phyloP scores from a whole-genome alignment of 2,329 filamentous ascomycete species.

The Lizonia empirigonia region DNA sequence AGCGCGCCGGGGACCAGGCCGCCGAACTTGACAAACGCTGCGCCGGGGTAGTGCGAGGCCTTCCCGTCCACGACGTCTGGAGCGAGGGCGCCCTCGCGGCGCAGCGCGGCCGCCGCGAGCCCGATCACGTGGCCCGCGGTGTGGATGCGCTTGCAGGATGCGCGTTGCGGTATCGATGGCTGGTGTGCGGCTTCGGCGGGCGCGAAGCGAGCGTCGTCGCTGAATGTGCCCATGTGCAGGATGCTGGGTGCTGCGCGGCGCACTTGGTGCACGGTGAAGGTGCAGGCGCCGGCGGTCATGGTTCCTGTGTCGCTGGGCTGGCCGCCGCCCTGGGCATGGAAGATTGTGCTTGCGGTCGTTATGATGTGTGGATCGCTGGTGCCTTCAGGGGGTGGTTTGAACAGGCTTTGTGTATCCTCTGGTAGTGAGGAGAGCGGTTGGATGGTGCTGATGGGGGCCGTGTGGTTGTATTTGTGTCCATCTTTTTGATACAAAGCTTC shows the following conservation, averaged over 20 bases:
- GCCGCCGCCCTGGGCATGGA: slow-evolving; percentile 76
- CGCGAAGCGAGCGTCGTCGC: not conserved
- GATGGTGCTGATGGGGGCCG: slow-evolving; percentile 55
- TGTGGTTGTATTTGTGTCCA: slow-evolving; percentile 50
- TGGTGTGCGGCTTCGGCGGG: slow-evolving; percentile 49
- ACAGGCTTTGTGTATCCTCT: slow-evolving; percentile 59
- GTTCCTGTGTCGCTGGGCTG: slow-evolving; percentile 71
- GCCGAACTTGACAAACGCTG: slow-evolving; percentile 68
- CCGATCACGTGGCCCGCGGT: slow-evolving; percentile 77
- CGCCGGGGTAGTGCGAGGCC: slow-evolving; percentile 72
- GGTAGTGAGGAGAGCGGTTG: slow-evolving; percentile 58
- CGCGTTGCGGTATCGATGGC: slow-evolving; percentile 66
- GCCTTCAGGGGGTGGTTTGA: slow-evolving; percentile 60
- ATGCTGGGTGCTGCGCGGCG: slow-evolving; percentile 63
- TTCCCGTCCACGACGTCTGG: slow-evolving; percentile 67
- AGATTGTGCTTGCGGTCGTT: slow-evolving; percentile 70
- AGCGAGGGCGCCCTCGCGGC: slow-evolving; percentile 51
- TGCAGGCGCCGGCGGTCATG: slow-evolving; percentile 59
- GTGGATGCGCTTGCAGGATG: slow-evolving; percentile 67
- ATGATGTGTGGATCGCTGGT: slow-evolving; percentile 61
- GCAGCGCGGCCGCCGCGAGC: slow-evolving; percentile 65
- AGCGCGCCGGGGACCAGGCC: slow-evolving; percentile 66
- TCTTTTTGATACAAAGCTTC: slow-evolving; percentile 50
- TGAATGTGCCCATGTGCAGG: slow-evolving; percentile 64
- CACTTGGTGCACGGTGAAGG: slow-evolving; percentile 64